These are phyloP conservation scores for Gymnopus androsaceus DNA, from an alignment of 1,284 basidiomycete genomes.

Conservation along the genomic window DNA sequence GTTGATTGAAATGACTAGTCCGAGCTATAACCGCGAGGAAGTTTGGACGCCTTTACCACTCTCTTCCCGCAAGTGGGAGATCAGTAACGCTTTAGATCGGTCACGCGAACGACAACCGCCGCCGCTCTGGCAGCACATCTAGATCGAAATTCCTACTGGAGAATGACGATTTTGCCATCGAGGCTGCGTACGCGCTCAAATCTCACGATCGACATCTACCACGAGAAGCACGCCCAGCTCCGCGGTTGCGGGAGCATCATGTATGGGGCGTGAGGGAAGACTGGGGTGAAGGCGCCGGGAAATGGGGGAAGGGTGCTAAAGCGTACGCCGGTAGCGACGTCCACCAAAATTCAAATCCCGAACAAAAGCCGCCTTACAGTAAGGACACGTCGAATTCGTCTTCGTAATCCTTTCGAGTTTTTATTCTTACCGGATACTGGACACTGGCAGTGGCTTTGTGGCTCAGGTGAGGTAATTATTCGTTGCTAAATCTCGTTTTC, in stretches of 20 bases:
- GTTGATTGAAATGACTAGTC: conserved; percentile 66
- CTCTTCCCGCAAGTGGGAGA: conserved; percentile 41
- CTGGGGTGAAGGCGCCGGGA: conserved; percentile 45
- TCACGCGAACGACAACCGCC: not conserved
- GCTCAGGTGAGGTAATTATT: too few relatives aligned
- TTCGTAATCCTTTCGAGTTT: too few relatives aligned
- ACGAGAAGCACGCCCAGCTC: conserved; percentile 36
- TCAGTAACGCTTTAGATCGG: conserved; percentile 6
- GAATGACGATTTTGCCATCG: conserved; percentile 27
- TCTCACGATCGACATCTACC: not conserved
- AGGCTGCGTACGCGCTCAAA: conserved; percentile 21
- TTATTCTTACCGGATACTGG: too few relatives aligned
- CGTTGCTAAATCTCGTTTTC: too few relatives aligned
- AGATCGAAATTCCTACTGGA: not conserved
- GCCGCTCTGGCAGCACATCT: not conserved
- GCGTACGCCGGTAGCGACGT: conserved; percentile 25
- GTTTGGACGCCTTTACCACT: conserved; percentile 47
- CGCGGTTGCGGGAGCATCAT: conserved; percentile 40
- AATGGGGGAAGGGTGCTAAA: conserved; percentile 44
- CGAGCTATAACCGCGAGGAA: conserved; percentile 45
- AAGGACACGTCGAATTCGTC: not conserved
- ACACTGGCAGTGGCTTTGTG: too few relatives aligned
- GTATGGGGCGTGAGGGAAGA: conserved; percentile 48
- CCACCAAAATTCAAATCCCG: not conserved
- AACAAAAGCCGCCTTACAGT: too few relatives aligned